phyloP scores from a whole-genome alignment of 352 stramenopile species.

The Globisporangium middletonii region DNA sequence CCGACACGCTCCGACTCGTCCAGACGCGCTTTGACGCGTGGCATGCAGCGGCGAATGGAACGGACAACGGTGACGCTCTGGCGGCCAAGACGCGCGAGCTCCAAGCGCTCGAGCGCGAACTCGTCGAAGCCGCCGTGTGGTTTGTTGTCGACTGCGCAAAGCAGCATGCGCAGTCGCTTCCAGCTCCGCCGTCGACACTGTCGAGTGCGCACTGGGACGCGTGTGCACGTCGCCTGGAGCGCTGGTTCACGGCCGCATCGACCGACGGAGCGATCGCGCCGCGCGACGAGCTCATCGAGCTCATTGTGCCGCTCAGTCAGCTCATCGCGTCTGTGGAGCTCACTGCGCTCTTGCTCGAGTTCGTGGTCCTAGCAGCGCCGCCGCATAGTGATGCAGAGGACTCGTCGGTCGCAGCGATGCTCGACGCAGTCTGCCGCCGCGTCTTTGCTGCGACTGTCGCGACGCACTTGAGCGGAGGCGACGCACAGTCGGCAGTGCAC shows the following conservation, averaged over 20 bases:
- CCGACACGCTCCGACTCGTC: slow-evolving; percentile 36
- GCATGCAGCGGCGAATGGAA: slow-evolving; percentile 15
- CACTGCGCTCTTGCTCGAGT: slow-evolving; percentile 12
- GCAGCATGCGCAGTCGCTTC: background rate
- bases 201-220: slow-evolving; percentile 3
- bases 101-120: slow-evolving; percentile 26
- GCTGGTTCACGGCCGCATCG: slow-evolving; percentile 9
- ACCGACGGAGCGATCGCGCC: background rate
- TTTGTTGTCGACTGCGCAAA: slow-evolving; percentile 23
- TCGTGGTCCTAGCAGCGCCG: slow-evolving; percentile 3
- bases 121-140: slow-evolving; percentile 26
- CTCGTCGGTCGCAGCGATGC: background rate
- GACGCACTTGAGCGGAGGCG: background rate
- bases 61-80: slow-evolving; percentile 10
- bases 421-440: slow-evolving; percentile 1
- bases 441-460: slow-evolving; percentile 3
- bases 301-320: slow-evolving; percentile 10
- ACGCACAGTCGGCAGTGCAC: background rate
- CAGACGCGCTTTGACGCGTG: slow-evolving; percentile 38
- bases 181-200: background rate
- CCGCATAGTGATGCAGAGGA: background rate
- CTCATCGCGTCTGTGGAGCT: slow-evolving; percentile 10
- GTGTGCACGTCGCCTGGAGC: slow-evolving; percentile 8
- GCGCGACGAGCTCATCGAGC: slow-evolving; percentile 1
- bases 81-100: slow-evolving; percentile 25